Evolutionary conservation across 192 early-diverging fungal genomes (phyloP).

Genomic region (Glomus cerebriforme): DNA sequence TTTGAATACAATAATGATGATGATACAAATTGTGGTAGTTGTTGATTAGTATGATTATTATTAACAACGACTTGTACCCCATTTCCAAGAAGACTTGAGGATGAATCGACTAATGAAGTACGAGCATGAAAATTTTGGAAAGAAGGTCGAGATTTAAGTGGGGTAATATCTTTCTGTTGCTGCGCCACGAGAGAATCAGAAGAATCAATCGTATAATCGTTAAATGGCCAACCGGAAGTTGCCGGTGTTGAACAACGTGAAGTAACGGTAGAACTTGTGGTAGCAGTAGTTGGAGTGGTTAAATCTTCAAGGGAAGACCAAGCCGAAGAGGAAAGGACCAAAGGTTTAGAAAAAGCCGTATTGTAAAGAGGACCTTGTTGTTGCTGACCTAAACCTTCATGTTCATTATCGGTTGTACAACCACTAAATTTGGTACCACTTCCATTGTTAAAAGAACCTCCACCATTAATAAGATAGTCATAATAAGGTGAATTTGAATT

Average conservation of each 20-base stretch:
- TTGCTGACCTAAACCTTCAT: background rate
- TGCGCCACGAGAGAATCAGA: background rate
- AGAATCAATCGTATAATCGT: background rate
- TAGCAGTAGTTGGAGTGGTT: constrained; percentile 2
- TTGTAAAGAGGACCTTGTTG: background rate
- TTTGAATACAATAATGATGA: background rate
- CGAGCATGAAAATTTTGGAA: background rate
- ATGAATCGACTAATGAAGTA: background rate
- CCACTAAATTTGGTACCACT: background rate
- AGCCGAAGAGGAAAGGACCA: background rate
- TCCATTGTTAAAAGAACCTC: background rate
- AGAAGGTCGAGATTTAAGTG: background rate
- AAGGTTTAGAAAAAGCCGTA: background rate
- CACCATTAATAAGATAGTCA: constrained; percentile 21
- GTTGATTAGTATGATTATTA: background rate
- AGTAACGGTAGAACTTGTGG: constrained; percentile 15
- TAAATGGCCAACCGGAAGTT: background rate
- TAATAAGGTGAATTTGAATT: constrained; percentile 17
- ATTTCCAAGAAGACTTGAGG: background rate
- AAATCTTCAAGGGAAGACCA: constrained; percentile 24
- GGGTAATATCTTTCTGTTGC: background rate
- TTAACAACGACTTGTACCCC: background rate
- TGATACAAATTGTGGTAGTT: background rate
- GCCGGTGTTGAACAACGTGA: constrained; percentile 17
- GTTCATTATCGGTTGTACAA: background rate